Evolutionary conservation across 176 grass and related monocot species (phyloP).

Genomic region (Oryza glaberrima): DNA sequence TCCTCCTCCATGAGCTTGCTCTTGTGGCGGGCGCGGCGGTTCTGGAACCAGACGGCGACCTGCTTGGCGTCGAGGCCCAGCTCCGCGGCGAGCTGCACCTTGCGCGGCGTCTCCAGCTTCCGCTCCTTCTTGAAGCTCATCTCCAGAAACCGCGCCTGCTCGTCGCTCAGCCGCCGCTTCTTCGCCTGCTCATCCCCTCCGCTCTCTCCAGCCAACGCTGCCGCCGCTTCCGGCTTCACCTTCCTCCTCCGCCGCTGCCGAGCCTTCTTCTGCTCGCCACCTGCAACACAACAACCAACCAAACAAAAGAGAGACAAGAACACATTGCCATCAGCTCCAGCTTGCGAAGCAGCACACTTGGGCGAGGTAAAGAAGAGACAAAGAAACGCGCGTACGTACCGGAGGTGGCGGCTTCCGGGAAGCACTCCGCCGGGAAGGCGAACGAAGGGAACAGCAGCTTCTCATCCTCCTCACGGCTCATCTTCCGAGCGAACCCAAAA

Average conservation of each 20-base stretch:
- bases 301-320: background rate
- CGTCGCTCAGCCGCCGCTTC: constrained; percentile 85
- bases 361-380: background rate
- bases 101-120: constrained; percentile 85
- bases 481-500: constrained; percentile 8
- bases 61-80: constrained; percentile 90
- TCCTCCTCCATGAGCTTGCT: constrained; percentile 94
- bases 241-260: constrained; percentile 69
- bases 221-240: constrained; percentile 35
- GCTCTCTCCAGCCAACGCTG: constrained; percentile 4
- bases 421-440: constrained; percentile 35
- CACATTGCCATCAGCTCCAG: background rate
- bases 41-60: constrained; percentile 98
- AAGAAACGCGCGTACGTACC: background rate
- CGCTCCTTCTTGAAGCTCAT: constrained; percentile 75
- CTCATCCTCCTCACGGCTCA: constrained; percentile 63
- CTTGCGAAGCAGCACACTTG: background rate
- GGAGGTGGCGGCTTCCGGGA: constrained; percentile 36
- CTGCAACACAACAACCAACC: background rate
- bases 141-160: constrained; percentile 80
- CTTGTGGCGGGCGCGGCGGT: constrained; percentile 96
- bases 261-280: constrained; percentile 56
- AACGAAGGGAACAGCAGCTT: constrained; percentile 59
- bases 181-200: constrained; percentile 44
- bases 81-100: constrained; percentile 82